Percentiles rank a stretch among this genome's conserved stretches.
Evolutionary conservation across 129 eudicot genomes (phyloP).

Genomic region (Centrapalus pauciflorus): DNA sequence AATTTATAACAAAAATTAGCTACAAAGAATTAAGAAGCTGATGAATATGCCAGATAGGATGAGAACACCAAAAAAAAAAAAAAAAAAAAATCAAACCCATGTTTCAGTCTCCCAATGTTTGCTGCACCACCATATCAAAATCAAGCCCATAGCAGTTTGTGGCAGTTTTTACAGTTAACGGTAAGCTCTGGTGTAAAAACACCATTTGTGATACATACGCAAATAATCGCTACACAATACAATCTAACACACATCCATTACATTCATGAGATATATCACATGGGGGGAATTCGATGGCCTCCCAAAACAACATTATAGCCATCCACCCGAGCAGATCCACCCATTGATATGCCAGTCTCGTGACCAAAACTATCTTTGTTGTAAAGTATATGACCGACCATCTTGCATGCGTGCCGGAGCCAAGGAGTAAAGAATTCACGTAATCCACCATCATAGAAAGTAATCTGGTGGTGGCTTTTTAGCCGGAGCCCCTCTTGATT

Average conservation of each 20-base stretch:
- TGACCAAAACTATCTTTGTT: conserved; percentile 9
- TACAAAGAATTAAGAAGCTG: too few relatives aligned
- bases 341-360: background rate
- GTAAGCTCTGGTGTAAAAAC: background rate
- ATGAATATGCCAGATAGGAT: too few relatives aligned
- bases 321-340: background rate
- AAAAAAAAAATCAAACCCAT: too few relatives aligned
- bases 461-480: conserved; percentile 82
- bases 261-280: conserved; percentile 1
- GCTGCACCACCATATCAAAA: conserved; percentile 7
- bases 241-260: conserved; percentile 17
- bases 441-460: conserved; percentile 44
- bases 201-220: conserved; percentile 19
- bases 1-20: too few relatives aligned
- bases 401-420: background rate
- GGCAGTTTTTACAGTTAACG: conserved; percentile 2
- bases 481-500: conserved; percentile 77
- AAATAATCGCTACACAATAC: conserved; percentile 23
- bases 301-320: conserved; percentile 2
- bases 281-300: background rate
- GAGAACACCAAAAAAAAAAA: too few relatives aligned
- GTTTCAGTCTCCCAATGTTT: background rate
- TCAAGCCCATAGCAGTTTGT: conserved; percentile 1
- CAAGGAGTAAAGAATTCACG: background rate
- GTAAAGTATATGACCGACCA: conserved; percentile 9